These are phyloP conservation scores for Fusarium gaditjirri DNA, from an alignment of 2,329 filamentous ascomycete genomes.

Conservation along the genomic window DNA sequence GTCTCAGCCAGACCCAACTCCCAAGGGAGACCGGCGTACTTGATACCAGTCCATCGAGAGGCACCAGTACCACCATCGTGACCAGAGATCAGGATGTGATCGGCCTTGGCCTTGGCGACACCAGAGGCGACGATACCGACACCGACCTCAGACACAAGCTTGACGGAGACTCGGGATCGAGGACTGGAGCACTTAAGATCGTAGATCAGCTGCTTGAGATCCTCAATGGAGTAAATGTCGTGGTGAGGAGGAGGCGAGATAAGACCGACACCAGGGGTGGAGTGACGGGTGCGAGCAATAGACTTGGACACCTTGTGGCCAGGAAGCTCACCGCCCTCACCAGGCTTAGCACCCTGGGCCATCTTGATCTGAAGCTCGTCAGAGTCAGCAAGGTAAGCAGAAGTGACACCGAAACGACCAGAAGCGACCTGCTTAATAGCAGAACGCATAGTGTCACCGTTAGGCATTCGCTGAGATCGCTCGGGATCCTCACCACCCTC, in stretches of 20 bases:
- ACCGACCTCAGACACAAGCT: slow-evolving; percentile 96
- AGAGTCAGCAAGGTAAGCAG: slow-evolving; percentile 91
- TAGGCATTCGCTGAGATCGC: slow-evolving; percentile 85
- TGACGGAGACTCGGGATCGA: slow-evolving; percentile 90
- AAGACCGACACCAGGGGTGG: slow-evolving; percentile 93
- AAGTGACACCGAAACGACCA: slow-evolving; percentile 95
- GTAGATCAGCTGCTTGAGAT: slow-evolving; percentile 97
- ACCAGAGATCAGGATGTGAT: slow-evolving; percentile 95
- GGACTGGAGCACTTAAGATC: slow-evolving; percentile 97
- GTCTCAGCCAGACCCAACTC: slow-evolving; percentile 96
- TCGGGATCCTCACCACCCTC: slow-evolving; percentile 97
- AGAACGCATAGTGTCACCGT: slow-evolving; percentile 96
- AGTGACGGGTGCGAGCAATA: slow-evolving; percentile 94
- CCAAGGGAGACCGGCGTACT: slow-evolving; percentile 97
- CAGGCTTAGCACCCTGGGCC: slow-evolving; percentile 97
- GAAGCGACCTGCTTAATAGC: slow-evolving; percentile 98
- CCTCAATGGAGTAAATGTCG: slow-evolving; percentile 98
- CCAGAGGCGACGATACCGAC: slow-evolving; percentile 97
- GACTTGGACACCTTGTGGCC: slow-evolving; percentile 96
- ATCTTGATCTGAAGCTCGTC: slow-evolving; percentile 99
- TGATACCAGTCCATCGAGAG: slow-evolving; percentile 98
- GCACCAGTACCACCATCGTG: slow-evolving; percentile 98
- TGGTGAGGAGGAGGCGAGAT: slow-evolving; percentile 97
- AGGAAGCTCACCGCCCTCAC: slow-evolving; percentile 95
- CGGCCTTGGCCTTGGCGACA: slow-evolving; percentile 96